Evolutionary conservation across 2,329 filamentous ascomycete species (phyloP), one percentile per base, ranked within the genome.

Genomic region (Coniosporium tulheliwenetii): DNA sequence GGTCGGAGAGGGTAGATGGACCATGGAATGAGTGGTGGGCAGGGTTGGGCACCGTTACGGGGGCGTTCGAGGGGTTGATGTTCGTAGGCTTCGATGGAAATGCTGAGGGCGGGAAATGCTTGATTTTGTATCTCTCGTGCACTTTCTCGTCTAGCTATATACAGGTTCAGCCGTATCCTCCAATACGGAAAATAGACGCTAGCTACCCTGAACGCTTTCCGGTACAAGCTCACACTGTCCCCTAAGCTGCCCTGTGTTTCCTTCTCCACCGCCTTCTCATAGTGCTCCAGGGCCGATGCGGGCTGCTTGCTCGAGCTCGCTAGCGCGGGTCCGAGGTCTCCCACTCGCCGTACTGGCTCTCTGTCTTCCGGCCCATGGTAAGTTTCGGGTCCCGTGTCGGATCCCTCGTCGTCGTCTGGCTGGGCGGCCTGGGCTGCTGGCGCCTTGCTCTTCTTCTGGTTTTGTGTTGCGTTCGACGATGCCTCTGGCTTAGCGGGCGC

Each of bases 261-360:
- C 59, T 79, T 86, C 61, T 93, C 82, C 42, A 94, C 87, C 3
- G 89, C 91, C 55, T 75, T 77, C 57, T 96, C 91, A 52, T 91
- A 96, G 58, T 94, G 84, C 51, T 96, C 91, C 12, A 98, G 63
- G 1, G 91, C 91, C 9, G 87, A 83, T 15, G 68, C 66, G 4
- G 82, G 82, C 49, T 81, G 73, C 13, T 46, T 53, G 15, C 45
- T 47, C 9, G 48, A 38, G 5, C 49, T 44, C 3, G 55, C 48
- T 45, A 57, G 49, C 8, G 57, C 47, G 29, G 59, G 50, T 45
- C 63, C 51, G 59, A 60, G 57, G 40, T 65, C 63, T 48, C 61
- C 63, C 36, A 67, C 50, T 43, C 55, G 59, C 39, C 64, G 51
- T 15, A 59, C 59, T 40, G 63, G 60, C 37, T 66, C 60, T 48